These are phyloP conservation scores for Phytophthora podocarpi DNA, from an alignment of 352 stramenopile species.

Conservation along the genomic window DNA sequence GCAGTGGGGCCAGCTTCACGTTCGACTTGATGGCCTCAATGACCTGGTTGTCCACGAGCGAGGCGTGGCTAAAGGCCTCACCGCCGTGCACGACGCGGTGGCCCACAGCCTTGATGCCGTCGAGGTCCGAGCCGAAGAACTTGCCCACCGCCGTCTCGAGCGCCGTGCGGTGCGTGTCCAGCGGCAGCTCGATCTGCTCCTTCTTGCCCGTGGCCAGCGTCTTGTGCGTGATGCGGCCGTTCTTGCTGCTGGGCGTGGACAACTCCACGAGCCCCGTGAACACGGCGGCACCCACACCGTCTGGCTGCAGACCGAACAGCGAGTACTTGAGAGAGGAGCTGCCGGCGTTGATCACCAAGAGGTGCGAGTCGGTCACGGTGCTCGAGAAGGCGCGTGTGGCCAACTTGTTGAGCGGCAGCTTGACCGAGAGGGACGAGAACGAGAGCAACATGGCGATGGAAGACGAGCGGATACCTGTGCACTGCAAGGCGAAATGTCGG, in stretches of 20 bases:
- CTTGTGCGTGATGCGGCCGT: constrained; percentile 76
- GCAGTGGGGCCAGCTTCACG: constrained; percentile 74
- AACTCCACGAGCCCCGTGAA: constrained; percentile 84
- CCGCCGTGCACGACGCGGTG: constrained; percentile 91
- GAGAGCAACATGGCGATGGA: constrained; percentile 22
- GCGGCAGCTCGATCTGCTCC: constrained; percentile 51
- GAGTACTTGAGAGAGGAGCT: constrained; percentile 90
- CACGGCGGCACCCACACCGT: constrained; percentile 53
- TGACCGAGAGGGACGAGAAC: constrained; percentile 28
- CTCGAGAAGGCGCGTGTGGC: constrained; percentile 36
- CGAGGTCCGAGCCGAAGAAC: constrained; percentile 62
- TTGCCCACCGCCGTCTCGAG: constrained; percentile 62
- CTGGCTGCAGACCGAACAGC: constrained; percentile 58
- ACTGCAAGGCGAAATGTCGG: constrained; percentile 14
- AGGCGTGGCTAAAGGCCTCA: constrained; percentile 67
- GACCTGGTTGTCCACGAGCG: constrained; percentile 57
- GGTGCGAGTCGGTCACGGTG: constrained; percentile 30
- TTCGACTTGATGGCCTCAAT: constrained; percentile 64
- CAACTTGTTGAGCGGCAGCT: constrained; percentile 10
- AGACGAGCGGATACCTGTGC: constrained; percentile 3
- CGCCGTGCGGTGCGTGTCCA: constrained; percentile 61
- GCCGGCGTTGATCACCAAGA: constrained; percentile 82
- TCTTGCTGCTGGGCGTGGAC: constrained; percentile 58
- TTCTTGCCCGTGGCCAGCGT: constrained; percentile 53
- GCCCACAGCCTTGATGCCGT: constrained; percentile 75